Percentiles rank a stretch among this genome's conserved stretches.
Conservation (phyloP, 1,284 basidiomycete genomes). For the Papiliotrema fonsecae region DNA sequence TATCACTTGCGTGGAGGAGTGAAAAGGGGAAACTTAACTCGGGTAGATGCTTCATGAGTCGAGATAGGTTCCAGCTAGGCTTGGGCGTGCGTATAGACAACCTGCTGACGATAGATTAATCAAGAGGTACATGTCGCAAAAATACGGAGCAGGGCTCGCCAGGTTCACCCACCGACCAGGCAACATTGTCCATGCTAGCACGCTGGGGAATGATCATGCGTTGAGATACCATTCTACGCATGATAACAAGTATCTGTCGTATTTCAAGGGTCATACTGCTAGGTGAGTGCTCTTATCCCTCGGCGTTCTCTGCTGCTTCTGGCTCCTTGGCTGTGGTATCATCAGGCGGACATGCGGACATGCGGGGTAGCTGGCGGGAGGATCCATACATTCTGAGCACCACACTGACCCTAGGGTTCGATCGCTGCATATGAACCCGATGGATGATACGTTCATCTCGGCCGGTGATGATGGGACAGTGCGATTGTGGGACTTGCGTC, state of each 20-base stretch:
- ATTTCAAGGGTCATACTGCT: slow-evolving; percentile 90
- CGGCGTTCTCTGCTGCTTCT: too few species aligned
- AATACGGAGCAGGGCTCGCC: slow-evolving; percentile 92
- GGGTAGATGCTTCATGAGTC: too few species aligned
- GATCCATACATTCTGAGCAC: neutral
- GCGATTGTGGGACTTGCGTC: slow-evolving; percentile 90
- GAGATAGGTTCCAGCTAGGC: too few species aligned
- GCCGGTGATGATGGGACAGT: slow-evolving; percentile 90
- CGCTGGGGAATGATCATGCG: slow-evolving; percentile 69
- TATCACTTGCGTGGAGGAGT: too few species aligned
- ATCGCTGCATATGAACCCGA: slow-evolving; percentile 85
- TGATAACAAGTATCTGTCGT: slow-evolving; percentile 92
- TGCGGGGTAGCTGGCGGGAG: too few species aligned
- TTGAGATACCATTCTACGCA: slow-evolving; percentile 92
- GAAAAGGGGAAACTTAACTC: slow-evolving; percentile 6
- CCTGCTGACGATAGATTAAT: slow-evolving; percentile 53
- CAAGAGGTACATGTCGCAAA: slow-evolving; percentile 83
- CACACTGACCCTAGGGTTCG: slow-evolving; percentile 57
- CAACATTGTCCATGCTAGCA: slow-evolving; percentile 84
- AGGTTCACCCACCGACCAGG: slow-evolving; percentile 88
- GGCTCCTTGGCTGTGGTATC: too few species aligned
- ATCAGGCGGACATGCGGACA: too few species aligned
- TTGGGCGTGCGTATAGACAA: too few species aligned
- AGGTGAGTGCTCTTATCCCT: slow-evolving; percentile 50
- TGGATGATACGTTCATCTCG: slow-evolving; percentile 93